Evolutionary conservation across 352 stramenopile species (phyloP).

Genomic region (Paralagenidium karlingii): DNA sequence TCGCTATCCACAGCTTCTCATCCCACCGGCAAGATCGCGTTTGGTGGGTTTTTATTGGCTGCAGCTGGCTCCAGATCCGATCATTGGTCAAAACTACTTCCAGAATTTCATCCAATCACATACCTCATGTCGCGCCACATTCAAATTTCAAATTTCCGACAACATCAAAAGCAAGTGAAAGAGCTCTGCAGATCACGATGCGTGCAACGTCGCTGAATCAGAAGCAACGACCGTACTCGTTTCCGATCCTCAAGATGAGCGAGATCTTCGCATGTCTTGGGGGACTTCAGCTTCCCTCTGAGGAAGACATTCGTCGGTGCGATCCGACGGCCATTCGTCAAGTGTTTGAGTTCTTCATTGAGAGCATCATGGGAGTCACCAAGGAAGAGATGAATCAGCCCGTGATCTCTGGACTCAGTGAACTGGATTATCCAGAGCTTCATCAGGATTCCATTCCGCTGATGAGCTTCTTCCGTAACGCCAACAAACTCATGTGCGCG

Average conservation of each 20-base stretch:
- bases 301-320: slow-evolving; percentile 81
- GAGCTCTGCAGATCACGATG: too few species aligned
- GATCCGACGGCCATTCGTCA: slow-evolving; percentile 61
- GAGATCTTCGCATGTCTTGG: slow-evolving; percentile 89
- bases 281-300: slow-evolving; percentile 82
- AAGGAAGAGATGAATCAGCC: slow-evolving; percentile 88
- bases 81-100: too few species aligned
- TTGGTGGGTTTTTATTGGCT: too few species aligned
- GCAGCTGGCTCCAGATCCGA: too few species aligned
- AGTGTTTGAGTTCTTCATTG: slow-evolving; percentile 84
- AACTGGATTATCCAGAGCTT: slow-evolving; percentile 83
- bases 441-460: slow-evolving; percentile 91
- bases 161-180: too few species aligned
- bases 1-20: too few species aligned
- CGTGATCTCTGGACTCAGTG: slow-evolving; percentile 67
- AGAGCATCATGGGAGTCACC: slow-evolving; percentile 81
- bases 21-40: too few species aligned
- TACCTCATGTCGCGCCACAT: too few species aligned
- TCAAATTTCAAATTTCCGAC: too few species aligned
- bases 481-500: slow-evolving; percentile 81
- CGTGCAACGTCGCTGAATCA: too few species aligned
- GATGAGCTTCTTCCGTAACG: slow-evolving; percentile 86
- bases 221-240: slow-evolving; percentile 54
- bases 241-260: slow-evolving; percentile 88
- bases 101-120: too few species aligned